phyloP scores from a whole-genome alignment of 2,329 filamentous ascomycete species.

The Sporothrix dimorphospora region DNA sequence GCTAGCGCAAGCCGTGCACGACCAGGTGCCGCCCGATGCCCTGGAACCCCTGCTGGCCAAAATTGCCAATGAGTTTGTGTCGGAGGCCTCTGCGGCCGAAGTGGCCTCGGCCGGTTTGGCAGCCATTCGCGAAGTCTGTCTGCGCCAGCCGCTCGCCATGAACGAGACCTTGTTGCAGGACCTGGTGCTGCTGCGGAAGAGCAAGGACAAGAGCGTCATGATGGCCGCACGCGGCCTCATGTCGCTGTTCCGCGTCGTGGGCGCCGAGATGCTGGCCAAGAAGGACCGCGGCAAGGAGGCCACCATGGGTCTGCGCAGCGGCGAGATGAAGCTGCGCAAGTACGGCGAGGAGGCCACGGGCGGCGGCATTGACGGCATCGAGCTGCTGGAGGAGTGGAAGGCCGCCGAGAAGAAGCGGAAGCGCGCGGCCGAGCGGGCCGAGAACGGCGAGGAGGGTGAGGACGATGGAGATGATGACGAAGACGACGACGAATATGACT shows the following conservation, averaged over 20 bases:
- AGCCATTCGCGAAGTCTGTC: slow-evolving; percentile 91
- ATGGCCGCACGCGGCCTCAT: slow-evolving; percentile 95
- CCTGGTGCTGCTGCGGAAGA: slow-evolving; percentile 92
- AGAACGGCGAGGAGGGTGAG: slow-evolving; percentile 61
- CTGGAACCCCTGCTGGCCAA: slow-evolving; percentile 90
- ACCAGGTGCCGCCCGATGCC: slow-evolving; percentile 87
- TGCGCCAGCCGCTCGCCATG: slow-evolving; percentile 93
- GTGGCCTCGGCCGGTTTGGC: slow-evolving; percentile 89
- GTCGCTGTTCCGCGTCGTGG: slow-evolving; percentile 88
- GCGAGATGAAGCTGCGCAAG: slow-evolving; percentile 73
- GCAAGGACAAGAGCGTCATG: slow-evolving; percentile 98
- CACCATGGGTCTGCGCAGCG: slow-evolving; percentile 74
- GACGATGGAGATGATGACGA: slow-evolving; percentile 64
- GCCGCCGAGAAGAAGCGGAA: slow-evolving; percentile 81
- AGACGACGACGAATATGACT: slow-evolving; percentile 62
- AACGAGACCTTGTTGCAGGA: slow-evolving; percentile 94
- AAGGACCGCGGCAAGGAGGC: slow-evolving; percentile 91
- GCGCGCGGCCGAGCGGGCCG: slow-evolving; percentile 52
- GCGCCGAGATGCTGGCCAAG: slow-evolving; percentile 84
- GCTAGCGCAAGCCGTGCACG: slow-evolving; percentile 88
- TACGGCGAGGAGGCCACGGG: slow-evolving; percentile 76
- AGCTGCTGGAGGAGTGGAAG: slow-evolving; percentile 91
- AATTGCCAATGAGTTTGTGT: slow-evolving; percentile 98
- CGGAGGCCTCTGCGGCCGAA: slow-evolving; percentile 87
- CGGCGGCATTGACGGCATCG: slow-evolving; percentile 88